Evolutionary conservation across 352 stramenopile species (phyloP), one percentile per base, ranked within the genome.

Genomic region (Globisporangium cederbergense): DNA sequence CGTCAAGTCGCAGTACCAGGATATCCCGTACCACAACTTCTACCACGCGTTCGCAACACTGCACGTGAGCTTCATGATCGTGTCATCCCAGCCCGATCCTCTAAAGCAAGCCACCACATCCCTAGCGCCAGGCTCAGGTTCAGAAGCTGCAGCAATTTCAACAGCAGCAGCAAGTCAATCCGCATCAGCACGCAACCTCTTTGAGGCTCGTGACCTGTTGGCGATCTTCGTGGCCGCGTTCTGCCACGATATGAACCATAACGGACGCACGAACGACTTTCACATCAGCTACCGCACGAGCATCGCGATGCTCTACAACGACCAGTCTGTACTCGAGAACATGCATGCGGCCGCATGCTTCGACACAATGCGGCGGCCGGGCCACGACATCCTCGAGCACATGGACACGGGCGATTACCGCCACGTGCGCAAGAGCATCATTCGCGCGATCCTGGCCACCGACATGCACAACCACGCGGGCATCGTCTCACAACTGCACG

Each of bases 221-320:
- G 76, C 88, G 16, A 73, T 96, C 4, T 88, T 96, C 34, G 71
- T 97, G 32, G 82, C 81, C 1, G 81, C 86, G 1, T 89, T 96
- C 60, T 90, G 83, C 62, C 89, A 97, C 65, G 88, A 97, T 45
- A 89, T 96, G 71, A 90, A 92, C 72, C 89, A 97, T 73, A 88
- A 94, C 38, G 89, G 83, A 11, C 78, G 86, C 51, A 96, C 85
- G 28, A 97, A 97, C 74, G 84, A 90, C 66, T 97, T 97, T 61
- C 84, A 97, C 66, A 88, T 95, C 52, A 76, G 88, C 9, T 78
- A 80, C 53, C 77, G 74, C 56, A 93, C 85, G 43, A 78, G 76
- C 30, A 75, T 95, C 49, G 89, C 89, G 46, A 79, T 92, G 74
- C 74, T 88, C 13, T 97, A 97, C 72, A 95, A 96, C 64, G 86